These are phyloP conservation scores for Pneumocystis wakefieldiae DNA, from an alignment of 1,139 yeast genomes.

Conservation along the genomic window DNA sequence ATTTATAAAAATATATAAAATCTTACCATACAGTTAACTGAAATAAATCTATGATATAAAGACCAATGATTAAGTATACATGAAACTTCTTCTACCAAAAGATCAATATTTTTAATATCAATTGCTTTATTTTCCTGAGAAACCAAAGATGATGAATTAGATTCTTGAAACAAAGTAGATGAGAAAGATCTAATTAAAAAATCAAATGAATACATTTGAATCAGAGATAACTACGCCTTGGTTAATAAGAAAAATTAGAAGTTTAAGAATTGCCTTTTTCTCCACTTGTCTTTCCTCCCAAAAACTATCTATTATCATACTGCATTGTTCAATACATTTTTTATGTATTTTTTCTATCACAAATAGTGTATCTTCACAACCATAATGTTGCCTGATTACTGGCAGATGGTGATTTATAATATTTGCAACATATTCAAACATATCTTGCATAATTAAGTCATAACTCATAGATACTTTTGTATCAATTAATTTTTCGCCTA, in stretches of 20 bases:
- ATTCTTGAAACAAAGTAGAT: constrained; percentile 30
- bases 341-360: constrained; percentile 63
- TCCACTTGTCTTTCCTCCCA: constrained; percentile 55
- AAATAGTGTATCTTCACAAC: constrained; percentile 44
- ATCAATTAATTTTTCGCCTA: background rate
- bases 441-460: constrained; percentile 34
- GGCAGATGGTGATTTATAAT: constrained; percentile 78
- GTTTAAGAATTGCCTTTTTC: constrained; percentile 18
- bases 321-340: constrained; percentile 85
- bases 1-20: background rate
- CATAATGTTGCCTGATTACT: constrained; percentile 59
- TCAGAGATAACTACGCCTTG: constrained; percentile 4
- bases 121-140: constrained; percentile 20
- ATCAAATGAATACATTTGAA: constrained; percentile 31
- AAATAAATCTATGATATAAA: constrained; percentile 58
- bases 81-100: constrained; percentile 50
- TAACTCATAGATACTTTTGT: background rate
- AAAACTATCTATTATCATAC: constrained; percentile 73
- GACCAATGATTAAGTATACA: constrained; percentile 77
- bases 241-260: background rate
- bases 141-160: constrained; percentile 9
- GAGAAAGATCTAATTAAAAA: constrained; percentile 34
- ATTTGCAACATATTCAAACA: constrained; percentile 72
- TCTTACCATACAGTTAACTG: constrained; percentile 34
- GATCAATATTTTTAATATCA: constrained; percentile 42